Evolutionary conservation across 306 rosid genomes (phyloP).

Genomic region (Dryas octopetala): DNA sequence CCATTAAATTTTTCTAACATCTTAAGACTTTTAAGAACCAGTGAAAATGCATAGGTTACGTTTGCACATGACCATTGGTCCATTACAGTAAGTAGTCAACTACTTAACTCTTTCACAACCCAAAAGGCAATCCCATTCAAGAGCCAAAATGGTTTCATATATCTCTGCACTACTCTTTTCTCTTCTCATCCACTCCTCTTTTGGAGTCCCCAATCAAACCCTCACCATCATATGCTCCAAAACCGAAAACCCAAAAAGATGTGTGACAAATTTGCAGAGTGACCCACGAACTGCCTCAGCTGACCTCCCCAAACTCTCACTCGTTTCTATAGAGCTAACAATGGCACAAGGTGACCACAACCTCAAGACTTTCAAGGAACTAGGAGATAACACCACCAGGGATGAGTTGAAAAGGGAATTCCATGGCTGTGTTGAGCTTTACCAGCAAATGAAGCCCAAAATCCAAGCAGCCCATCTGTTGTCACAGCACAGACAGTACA

Average conservation of each 20-base stretch:
- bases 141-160: no score
- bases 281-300: neutral
- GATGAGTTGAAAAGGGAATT: neutral
- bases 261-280: neutral
- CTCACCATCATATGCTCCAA: neutral
- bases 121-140: no score
- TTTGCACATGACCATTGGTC: no score
- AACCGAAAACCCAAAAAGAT: neutral
- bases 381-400: neutral
- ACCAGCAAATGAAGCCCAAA: neutral
- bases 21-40: no score
- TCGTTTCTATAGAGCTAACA: neutral
- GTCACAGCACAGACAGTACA: neutral
- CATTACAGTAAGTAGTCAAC: no score
- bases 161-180: neutral
- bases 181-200: neutral
- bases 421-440: neutral
- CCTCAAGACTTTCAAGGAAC: neutral
- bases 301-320: conserved; percentile 5
- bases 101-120: no score
- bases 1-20: no score
- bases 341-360: neutral
- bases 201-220: neutral
- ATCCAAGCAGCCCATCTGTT: neutral
- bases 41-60: no score